These are phyloP conservation scores for Brasilioporus rufonigricans DNA, from an alignment of 768 basidiomycete genomes.

Conservation along the genomic window DNA sequence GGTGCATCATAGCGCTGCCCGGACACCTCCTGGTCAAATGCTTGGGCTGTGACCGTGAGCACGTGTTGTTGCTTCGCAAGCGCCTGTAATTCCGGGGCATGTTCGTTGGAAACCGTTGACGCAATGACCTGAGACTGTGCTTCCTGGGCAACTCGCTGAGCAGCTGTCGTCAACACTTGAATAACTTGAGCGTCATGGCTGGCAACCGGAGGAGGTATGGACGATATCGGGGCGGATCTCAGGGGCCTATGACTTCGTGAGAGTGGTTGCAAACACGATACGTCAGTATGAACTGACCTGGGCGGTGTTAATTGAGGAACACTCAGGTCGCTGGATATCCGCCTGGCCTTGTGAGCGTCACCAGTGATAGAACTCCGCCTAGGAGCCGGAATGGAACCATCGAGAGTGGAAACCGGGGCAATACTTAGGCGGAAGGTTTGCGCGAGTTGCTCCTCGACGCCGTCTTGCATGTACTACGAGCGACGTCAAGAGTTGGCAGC, in stretches of 20 bases:
- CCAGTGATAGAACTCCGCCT: slow-evolving; percentile 48
- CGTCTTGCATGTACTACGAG: slow-evolving; percentile 58
- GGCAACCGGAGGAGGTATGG: slow-evolving; percentile 34
- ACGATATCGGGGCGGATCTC: slow-evolving; percentile 32
- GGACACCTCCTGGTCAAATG: slow-evolving; percentile 67
- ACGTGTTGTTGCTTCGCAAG: slow-evolving; percentile 83
- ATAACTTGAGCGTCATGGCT: slow-evolving; percentile 70
- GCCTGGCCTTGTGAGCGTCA: slow-evolving; percentile 40
- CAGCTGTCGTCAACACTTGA: slow-evolving; percentile 72
- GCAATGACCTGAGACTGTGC: slow-evolving; percentile 66
- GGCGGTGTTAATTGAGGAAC: slow-evolving; percentile 32
- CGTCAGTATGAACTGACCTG: slow-evolving; percentile 20
- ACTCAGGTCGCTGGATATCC: slow-evolving; percentile 41
- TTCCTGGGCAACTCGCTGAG: slow-evolving; percentile 74
- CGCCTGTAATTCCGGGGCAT: slow-evolving; percentile 53
- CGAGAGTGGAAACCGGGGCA: slow-evolving; percentile 59
- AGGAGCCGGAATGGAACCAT: slow-evolving; percentile 41
- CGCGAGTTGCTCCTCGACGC: slow-evolving; percentile 64
- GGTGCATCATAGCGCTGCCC: slow-evolving; percentile 49
- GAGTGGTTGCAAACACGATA: not conserved
- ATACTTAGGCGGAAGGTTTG: slow-evolving; percentile 71
- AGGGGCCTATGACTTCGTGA: slow-evolving; percentile 24
- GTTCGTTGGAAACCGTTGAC: slow-evolving; percentile 44
- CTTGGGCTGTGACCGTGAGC: slow-evolving; percentile 66
- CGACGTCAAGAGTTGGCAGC: slow-evolving; percentile 12